Evolutionary conservation across 768 basidiomycete genomes (phyloP).

Genomic region (Kwoniella sp.): DNA sequence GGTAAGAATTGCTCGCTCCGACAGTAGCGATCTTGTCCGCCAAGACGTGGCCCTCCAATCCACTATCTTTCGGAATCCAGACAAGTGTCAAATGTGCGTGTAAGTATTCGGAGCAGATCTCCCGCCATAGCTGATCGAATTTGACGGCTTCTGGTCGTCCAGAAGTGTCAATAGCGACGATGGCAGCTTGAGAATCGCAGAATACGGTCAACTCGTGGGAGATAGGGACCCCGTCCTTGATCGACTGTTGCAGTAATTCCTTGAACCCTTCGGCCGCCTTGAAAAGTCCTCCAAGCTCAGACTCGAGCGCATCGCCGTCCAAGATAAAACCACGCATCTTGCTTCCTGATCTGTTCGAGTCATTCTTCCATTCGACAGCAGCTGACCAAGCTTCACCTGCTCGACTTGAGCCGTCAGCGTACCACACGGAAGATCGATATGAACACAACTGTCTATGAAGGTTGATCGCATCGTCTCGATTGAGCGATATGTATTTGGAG

Average conservation of each 20-base stretch:
- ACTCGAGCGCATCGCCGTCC: slow-evolving; percentile 47
- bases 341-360: slow-evolving; percentile 35
- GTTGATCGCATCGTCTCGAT: slow-evolving; percentile 40
- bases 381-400: slow-evolving; percentile 53
- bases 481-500: slow-evolving; percentile 42
- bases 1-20: slow-evolving; percentile 48
- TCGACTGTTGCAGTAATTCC: slow-evolving; percentile 36
- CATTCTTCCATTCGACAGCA: slow-evolving; percentile 52
- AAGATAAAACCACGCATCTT: slow-evolving; percentile 50
- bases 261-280: slow-evolving; percentile 53
- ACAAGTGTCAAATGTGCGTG: slow-evolving; percentile 50
- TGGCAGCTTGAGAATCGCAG: slow-evolving; percentile 53
- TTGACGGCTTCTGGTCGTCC: slow-evolving; percentile 47
- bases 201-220: slow-evolving; percentile 52
- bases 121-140: slow-evolving; percentile 49
- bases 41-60: slow-evolving; percentile 49
- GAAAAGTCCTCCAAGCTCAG: slow-evolving; percentile 51
- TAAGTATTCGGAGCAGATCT: slow-evolving; percentile 43
- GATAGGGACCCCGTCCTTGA: slow-evolving; percentile 37
- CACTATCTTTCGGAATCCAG: slow-evolving; percentile 50
- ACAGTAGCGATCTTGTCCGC: slow-evolving; percentile 52
- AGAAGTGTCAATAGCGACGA: slow-evolving; percentile 50
- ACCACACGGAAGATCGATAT: slow-evolving; percentile 38
- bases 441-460: slow-evolving; percentile 43
- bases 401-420: slow-evolving; percentile 47